Evolutionary conservation across 1,284 basidiomycete genomes (phyloP), one percentile per base, ranked within the genome.

Genomic region (Schizophyllum commune): DNA sequence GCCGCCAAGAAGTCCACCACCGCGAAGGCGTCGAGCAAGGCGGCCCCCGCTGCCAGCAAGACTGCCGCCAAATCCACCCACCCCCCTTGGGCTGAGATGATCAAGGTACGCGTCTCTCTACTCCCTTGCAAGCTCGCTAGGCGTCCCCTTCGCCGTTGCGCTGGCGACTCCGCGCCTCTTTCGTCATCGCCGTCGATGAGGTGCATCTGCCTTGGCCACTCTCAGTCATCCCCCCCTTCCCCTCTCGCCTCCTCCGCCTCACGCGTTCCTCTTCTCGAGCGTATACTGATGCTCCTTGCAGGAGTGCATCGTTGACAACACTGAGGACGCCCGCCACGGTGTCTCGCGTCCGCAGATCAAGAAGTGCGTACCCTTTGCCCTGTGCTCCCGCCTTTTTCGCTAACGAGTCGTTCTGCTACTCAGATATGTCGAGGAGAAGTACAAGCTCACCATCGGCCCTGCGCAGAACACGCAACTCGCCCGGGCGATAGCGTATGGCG

Each of bases 341-440:
- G 92, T 96, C 66, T 95, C 93, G 68, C 90, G 94, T 61, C 91
- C 89, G 63, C 86, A 89, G 71, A 93, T 97, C 78, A 96, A 96
- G 85, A 96, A 94, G 94, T 89, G 72, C 59, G 67, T 57, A 65
- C 62, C 62, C 60, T 54, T 60, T 53, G 9, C 39, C 39, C 39
- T 27, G 27, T 27, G 27, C 5, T 27, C 27, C 27, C 27, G 27
- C 39, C 39, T 47, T 47, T 3, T 17, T 4, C 9, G 13, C 39
- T 13, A 17, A 47, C 17, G 39, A 4, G 13, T 9, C 19, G 33
- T 27, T 61, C 56, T 62, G 62, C 61, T 60, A 59, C 53, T 8
- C 59, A 90, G 91, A 78, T 95, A 76, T 73, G 87, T 94, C 55
- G 91, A 92, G 73, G 81, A 83, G 63, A 83, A 79, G 68, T 94